Conservation (phyloP, 2,329 filamentous ascomycete species). For the Cordyceps cicadae region DNA sequence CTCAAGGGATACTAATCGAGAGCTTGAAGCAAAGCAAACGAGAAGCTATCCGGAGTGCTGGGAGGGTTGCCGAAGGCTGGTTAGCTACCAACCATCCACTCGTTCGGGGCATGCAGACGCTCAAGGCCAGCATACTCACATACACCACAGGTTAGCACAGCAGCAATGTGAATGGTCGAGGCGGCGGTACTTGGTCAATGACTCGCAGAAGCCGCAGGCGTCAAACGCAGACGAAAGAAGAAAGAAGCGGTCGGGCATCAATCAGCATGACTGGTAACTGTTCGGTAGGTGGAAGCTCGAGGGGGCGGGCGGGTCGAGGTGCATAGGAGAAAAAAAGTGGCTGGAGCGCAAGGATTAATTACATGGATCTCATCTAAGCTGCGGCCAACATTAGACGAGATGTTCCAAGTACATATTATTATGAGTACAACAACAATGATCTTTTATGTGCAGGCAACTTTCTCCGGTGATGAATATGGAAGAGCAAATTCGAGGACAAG, state of each 20-base stretch:
- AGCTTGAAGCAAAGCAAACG: background rate
- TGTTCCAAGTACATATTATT: background rate
- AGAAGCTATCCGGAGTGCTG: background rate
- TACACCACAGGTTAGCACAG: background rate
- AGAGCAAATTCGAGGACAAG: background rate
- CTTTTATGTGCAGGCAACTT: background rate
- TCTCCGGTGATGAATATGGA: background rate
- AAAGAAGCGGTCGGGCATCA: conserved; percentile 12
- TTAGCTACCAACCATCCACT: conserved; percentile 4
- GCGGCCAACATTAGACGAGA: background rate
- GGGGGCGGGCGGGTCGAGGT: background rate
- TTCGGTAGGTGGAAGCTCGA: background rate
- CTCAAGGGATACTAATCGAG: background rate
- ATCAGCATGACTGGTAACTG: background rate
- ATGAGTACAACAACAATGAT: background rate
- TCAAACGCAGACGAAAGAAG: conserved; percentile 1
- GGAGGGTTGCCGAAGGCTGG: conserved; percentile 1
- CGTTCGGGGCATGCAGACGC: background rate
- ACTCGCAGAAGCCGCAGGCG: conserved; percentile 1
- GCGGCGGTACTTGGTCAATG: background rate
- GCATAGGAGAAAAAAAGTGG: conserved; percentile 7
- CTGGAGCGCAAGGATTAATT: conserved; percentile 6
- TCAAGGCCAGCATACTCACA: background rate
- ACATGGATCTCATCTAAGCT: background rate
- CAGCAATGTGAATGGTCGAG: background rate